Conservation (phyloP, 352 stramenopile genomes). For the Globisporangium barbulae region DNA sequence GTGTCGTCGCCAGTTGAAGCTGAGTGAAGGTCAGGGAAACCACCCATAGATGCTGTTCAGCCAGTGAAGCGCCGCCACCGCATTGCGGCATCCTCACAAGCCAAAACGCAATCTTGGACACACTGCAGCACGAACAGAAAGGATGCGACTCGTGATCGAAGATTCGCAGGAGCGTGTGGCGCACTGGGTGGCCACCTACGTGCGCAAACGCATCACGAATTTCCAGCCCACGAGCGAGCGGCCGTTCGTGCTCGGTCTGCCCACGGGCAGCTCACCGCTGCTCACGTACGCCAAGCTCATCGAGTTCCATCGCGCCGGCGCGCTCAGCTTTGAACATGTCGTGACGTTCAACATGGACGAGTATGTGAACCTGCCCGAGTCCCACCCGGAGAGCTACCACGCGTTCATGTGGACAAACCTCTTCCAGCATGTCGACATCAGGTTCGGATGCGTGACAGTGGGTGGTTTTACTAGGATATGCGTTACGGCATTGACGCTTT, state of each 20-base stretch:
- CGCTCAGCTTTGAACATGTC: constrained; percentile 78
- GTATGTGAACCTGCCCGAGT: constrained; percentile 74
- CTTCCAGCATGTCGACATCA: constrained; percentile 89
- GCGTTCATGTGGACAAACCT: constrained; percentile 90
- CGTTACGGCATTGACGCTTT: constrained; percentile 2
- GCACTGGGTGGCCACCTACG: constrained; percentile 78
- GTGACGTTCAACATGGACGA: constrained; percentile 93
- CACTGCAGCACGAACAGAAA: background rate
- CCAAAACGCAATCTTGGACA: background rate
- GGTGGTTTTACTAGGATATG: background rate
- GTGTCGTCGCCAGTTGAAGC: background rate
- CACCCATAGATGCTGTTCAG: background rate
- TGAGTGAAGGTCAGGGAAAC: background rate
- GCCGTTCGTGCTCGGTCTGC: constrained; percentile 86
- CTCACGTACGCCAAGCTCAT: constrained; percentile 81
- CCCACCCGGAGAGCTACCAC: constrained; percentile 88
- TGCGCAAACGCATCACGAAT: constrained; percentile 74
- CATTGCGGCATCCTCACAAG: background rate
- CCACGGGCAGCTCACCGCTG: constrained; percentile 85
- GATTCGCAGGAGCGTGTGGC: constrained; percentile 62
- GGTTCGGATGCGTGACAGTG: constrained; percentile 24
- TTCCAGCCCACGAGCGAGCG: constrained; percentile 66
- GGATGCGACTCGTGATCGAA: constrained; percentile 86
- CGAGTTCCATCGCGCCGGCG: constrained; percentile 44
- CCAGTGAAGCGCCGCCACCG: background rate